phyloP scores from a whole-genome alignment of 2,329 filamentous ascomycete species.

The Colletotrichum filicis region DNA sequence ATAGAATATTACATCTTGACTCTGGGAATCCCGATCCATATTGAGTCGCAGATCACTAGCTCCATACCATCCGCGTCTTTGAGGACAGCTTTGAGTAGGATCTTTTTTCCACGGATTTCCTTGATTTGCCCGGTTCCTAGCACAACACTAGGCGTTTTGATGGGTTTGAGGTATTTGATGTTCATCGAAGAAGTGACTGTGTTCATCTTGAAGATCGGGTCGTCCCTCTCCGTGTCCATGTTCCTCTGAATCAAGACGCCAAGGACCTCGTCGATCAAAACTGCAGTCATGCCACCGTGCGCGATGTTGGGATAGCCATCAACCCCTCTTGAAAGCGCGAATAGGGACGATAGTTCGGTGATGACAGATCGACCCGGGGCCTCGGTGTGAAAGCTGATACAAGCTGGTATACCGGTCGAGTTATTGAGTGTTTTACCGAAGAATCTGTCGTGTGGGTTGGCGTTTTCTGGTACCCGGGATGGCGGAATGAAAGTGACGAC shows the following conservation, averaged over 20 bases:
- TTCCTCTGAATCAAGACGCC: constrained; percentile 51
- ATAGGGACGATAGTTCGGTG: constrained; percentile 43
- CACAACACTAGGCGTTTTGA: constrained; percentile 43
- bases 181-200: constrained; percentile 49
- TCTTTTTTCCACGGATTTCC: constrained; percentile 47
- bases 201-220: constrained; percentile 40
- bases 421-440: constrained; percentile 46
- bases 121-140: constrained; percentile 46
- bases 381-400: constrained; percentile 47
- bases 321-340: constrained; percentile 46
- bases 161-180: constrained; percentile 47
- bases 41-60: constrained; percentile 41
- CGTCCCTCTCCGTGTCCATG: constrained; percentile 44
- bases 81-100: constrained; percentile 43
- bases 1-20: constrained; percentile 10
- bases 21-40: constrained; percentile 26
- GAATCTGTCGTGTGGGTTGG: constrained; percentile 46
- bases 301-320: constrained; percentile 46
- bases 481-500: constrained; percentile 47
- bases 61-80: constrained; percentile 43
- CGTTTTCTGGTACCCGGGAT: constrained; percentile 44
- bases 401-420: constrained; percentile 43
- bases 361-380: constrained; percentile 39
- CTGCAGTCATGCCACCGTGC: constrained; percentile 49
- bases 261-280: constrained; percentile 51